Evolutionary conservation across 2,329 filamentous ascomycete genomes (phyloP).

Genomic region (Cercospora citrullina): DNA sequence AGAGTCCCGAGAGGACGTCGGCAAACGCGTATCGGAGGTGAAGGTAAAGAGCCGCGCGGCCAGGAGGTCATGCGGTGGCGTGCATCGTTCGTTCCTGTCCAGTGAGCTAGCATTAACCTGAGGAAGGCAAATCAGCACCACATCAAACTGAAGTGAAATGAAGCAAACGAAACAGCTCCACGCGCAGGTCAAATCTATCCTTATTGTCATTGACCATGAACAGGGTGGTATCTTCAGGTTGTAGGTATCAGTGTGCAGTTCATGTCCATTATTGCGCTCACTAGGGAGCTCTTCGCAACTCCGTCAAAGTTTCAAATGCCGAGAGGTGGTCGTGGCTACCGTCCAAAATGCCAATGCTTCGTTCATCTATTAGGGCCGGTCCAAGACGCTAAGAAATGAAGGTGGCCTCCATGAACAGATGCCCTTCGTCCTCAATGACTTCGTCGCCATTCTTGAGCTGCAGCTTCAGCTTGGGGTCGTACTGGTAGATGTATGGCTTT

Average conservation of each 20-base stretch:
- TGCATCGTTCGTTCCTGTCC: neutral
- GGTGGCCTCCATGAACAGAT: constrained; percentile 85
- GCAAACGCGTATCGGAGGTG: neutral
- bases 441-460: constrained; percentile 84
- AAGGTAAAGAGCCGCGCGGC: neutral
- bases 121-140: neutral
- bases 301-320: constrained; percentile 10
- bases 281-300: constrained; percentile 64
- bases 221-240: constrained; percentile 17
- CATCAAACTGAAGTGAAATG: neutral
- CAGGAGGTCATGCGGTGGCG: neutral
- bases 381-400: constrained; percentile 69
- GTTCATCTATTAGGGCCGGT: neutral
- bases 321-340: constrained; percentile 7
- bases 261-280: constrained; percentile 70
- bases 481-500: constrained; percentile 98
- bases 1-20: neutral
- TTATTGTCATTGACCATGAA: constrained; percentile 52
- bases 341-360: neutral
- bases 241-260: constrained; percentile 42
- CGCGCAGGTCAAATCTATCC: constrained; percentile 23
- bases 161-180: neutral
- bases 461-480: constrained; percentile 68
- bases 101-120: neutral
- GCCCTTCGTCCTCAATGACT: constrained; percentile 74